Conservation (phyloP, 1,284 basidiomycete genomes). For the Sanghuangporus weigelae region DNA sequence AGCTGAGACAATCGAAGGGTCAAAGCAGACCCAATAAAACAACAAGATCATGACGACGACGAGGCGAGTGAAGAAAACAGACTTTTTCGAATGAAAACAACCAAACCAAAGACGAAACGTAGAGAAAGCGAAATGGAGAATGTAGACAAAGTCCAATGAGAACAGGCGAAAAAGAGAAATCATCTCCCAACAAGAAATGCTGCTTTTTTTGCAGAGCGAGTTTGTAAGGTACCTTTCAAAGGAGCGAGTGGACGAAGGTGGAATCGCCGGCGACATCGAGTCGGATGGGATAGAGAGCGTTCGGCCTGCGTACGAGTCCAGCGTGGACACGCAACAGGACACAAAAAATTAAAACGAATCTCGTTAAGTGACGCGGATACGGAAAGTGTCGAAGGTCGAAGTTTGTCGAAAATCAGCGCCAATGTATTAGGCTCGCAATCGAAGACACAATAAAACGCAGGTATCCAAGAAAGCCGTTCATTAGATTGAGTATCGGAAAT, state of each 20-base stretch:
- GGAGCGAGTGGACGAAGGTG: slow-evolving; percentile 3
- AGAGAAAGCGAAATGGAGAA: not conserved
- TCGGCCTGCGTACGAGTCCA: not conserved
- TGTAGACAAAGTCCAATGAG: not conserved
- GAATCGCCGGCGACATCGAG: not conserved
- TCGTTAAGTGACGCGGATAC: not conserved
- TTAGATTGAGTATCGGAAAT: not conserved
- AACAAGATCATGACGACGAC: not conserved
- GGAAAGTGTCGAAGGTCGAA: not conserved
- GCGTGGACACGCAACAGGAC: no score
- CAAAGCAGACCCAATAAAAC: not conserved
- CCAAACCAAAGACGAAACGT: not conserved
- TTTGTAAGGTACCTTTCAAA: slow-evolving; percentile 3
- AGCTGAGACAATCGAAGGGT: not conserved
- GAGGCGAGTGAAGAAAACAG: not conserved
- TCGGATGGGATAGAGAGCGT: not conserved
- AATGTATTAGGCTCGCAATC: not conserved
- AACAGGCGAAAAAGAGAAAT: not conserved
- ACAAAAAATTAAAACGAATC: not conserved
- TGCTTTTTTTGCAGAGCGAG: not conserved
- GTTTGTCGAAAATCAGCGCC: not conserved
- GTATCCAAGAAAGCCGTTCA: not conserved
- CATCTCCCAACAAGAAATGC: not conserved
- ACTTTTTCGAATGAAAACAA: not conserved
- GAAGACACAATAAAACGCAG: not conserved